A percentile compares a stretch with the other conserved stretches of the same genome.
Evolutionary conservation across 257 asterid genomes (phyloP).

Genomic region (Fraxinus cuspidata): DNA sequence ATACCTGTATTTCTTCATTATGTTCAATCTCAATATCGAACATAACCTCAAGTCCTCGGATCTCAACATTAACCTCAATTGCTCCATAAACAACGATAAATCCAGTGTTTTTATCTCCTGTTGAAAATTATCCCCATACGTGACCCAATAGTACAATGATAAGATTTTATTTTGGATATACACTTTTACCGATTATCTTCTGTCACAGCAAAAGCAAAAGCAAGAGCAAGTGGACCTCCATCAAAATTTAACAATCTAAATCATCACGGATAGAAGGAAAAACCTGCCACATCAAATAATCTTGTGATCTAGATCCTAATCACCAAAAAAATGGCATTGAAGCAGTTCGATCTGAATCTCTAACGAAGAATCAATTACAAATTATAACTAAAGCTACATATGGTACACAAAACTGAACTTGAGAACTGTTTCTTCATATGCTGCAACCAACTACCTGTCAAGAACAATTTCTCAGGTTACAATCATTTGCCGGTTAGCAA

Average conservation of each 20-base stretch:
- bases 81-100: too few species aligned
- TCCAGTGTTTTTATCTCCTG: too few species aligned
- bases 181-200: neutral
- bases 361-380: constrained; percentile 35
- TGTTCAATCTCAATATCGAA: too few species aligned
- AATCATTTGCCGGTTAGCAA: neutral
- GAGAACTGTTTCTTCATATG: constrained; percentile 29
- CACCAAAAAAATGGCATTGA: constrained; percentile 12
- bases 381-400: constrained; percentile 48
- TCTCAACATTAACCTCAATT: neutral
- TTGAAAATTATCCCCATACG: too few species aligned
- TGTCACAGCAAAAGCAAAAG: neutral
- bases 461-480: constrained; percentile 5
- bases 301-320: constrained; percentile 12
- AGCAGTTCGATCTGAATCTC: constrained; percentile 12
- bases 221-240: neutral
- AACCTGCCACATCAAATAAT: constrained; percentile 32
- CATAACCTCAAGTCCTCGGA: too few species aligned
- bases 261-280: neutral
- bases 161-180: too few species aligned
- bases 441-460: constrained; percentile 33
- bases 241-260: neutral
- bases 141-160: too few species aligned
- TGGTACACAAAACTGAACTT: constrained; percentile 47
- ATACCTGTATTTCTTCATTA: too few species aligned